These are phyloP conservation scores for Lepraria neglecta DNA, from an alignment of 495 filamentous ascomycete genomes.

Conservation along the genomic window DNA sequence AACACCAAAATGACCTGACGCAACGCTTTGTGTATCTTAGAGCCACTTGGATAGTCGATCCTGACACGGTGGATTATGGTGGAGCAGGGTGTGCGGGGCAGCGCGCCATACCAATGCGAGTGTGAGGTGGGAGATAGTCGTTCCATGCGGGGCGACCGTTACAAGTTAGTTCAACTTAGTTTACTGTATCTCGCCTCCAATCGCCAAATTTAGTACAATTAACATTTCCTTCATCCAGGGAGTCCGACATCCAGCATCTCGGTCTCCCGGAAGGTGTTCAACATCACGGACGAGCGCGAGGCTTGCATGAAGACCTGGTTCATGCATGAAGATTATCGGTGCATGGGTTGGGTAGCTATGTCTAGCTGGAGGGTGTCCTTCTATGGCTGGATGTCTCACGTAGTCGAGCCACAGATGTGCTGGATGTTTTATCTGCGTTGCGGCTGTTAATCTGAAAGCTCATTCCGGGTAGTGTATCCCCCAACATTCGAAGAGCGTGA, in stretches of 20 bases:
- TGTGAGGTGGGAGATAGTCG: not conserved
- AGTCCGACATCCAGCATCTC: not conserved
- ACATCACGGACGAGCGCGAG: constrained; percentile 18
- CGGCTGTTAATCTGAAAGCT: too few relatives aligned
- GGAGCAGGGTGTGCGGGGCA: not conserved
- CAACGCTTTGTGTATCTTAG: too few relatives aligned
- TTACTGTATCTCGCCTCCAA: not conserved
- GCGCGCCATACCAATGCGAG: not conserved
- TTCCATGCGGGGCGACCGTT: constrained; percentile 9
- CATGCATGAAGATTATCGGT: not conserved
- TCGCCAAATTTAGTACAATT: not conserved
- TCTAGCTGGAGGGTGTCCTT: not conserved
- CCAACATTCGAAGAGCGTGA: too few relatives aligned
- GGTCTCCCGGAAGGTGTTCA: constrained; percentile 11
- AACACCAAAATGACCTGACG: too few relatives aligned
- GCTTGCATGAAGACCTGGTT: constrained; percentile 10
- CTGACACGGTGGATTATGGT: not conserved
- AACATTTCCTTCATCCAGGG: not conserved
- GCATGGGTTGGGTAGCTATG: not conserved
- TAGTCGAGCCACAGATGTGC: too few relatives aligned
- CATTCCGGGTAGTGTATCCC: too few relatives aligned
- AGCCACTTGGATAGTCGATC: not conserved
- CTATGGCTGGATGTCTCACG: too few relatives aligned
- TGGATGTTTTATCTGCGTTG: too few relatives aligned
- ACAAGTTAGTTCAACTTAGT: not conserved